Evolutionary conservation across 495 filamentous ascomycete species (phyloP), one percentile per base, ranked within the genome.

Genomic region (Penicillium samsonianum): DNA sequence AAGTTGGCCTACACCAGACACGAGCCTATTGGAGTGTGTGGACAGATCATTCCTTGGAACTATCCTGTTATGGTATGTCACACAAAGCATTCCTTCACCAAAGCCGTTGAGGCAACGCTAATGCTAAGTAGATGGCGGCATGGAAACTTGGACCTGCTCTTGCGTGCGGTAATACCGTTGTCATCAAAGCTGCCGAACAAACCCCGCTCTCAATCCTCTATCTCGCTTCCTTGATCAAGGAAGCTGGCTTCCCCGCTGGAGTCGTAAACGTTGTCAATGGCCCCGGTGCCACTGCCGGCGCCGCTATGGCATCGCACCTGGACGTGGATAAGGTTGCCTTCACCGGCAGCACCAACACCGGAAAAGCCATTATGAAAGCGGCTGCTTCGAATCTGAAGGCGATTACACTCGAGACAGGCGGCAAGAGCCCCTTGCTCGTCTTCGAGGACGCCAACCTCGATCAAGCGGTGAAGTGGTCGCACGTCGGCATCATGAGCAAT

Each of bases 121-220:
- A 47, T 30, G 7, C 8, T 1, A 1, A 47, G 17, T 78, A 78
- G 33, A 96, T 96, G 91, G 89, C 90, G 5, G 87, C 90, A 9
- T 96, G 91, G 92, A 96, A 96, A 68, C 75, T 96, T 1, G 91
- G 89, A 12, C 65, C 65, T 52, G 65, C 65, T 16, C 57, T 68
- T 16, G 65, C 65, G 2, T 65, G 63, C 20, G 90, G 91, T 12
- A 96, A 96, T 68, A 92, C 90, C 1, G 71, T 96, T 45, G 86
- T 96, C 3, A 72, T 96, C 37, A 96, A 96, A 73, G 82, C 91
- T n/a, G 91, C 91, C 1, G 91, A 96, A 71, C 92, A 96, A 70
- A 94, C 91, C 1, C 91, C 91, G 0, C 80, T 96, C 28, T 90
- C 87, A 17, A 88, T 90, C 64, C 78, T 96, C 2, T 89, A 90